Evolutionary conservation across 2,329 filamentous ascomycete genomes (phyloP), one percentile per base, ranked within the genome.

Genomic region (Colletotrichum coccodes): DNA sequence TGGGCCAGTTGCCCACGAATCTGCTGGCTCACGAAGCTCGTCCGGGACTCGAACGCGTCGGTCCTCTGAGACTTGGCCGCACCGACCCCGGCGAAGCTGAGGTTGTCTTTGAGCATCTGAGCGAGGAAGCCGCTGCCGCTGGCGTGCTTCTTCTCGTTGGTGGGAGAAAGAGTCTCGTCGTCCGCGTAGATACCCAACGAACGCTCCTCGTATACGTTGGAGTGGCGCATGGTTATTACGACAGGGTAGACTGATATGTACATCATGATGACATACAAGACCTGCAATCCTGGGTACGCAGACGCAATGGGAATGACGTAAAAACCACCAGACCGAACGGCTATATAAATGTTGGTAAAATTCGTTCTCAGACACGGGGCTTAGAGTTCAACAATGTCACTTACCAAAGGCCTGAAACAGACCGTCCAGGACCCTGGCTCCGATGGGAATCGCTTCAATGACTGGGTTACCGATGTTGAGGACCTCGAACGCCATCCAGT

Each of bases 201-300:
- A 7, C 89, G 84, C 73, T 93, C 90, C 75, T 93, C 91, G 74
- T 93, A 93, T 34, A 92, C 88, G 74, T 93, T 93, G 44, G 90
- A 91, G 75, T 90, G 89, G 32, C 91, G 86, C 79, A 91, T 87
- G 1, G 87, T 89, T 67, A 91, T 88, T 30, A 87, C 85, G 26
- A 91, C 85, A 0, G 90, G 89, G 68, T 89, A 91, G 3, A 85
- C 87, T 1, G 88, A 88, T 47, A 91, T 87, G 76, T 91, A 91
- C 87, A 91, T 91, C 82, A 90, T 89, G 63, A 91, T 83, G 14
- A 90, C 81, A 72, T 89, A 91, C 2, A 89, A 77, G 0, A 91
- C 83, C 68, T 90, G 86, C 3, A 91, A 80, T 2, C 87, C 88
- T 6, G 89, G 87, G 44, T 85, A 86, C 3, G 86, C 80, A 1